Base-by-base conservation (phyloP, 1,284 basidiomycete genomes). In the Trametes hirsuta region DNA sequence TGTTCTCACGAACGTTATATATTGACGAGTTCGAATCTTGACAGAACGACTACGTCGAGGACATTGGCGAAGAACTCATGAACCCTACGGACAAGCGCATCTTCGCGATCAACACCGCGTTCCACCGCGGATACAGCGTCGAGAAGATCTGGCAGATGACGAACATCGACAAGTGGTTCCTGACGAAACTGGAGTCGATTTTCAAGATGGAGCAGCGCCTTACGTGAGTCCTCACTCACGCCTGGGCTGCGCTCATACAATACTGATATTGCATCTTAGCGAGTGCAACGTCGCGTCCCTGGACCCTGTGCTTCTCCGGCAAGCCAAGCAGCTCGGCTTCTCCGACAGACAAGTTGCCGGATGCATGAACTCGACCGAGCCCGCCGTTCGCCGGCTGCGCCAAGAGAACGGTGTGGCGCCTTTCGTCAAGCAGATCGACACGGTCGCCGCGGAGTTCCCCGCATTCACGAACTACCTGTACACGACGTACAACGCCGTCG, bases 381-480 rank as follows among this genome's bases (percentile, higher is more conserved):
- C 97, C 34, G 94, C 94, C 46, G 87, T 97, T 30, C 92, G 95
- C 55, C 85, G 86, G 51, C 80, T 95, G 53, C 91, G 97, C 61
- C 88, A 94, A 73, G 96, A 98, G 76, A 79, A 80, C 59, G 86
- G 84, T 49, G 91, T 98, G 70, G 83, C 83, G 51, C 96, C 96
- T 0, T 97, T 95, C 74, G 93, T 98, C 76, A 99, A 98, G 82
- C 97, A 98, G 76, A 99, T 98, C 72, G 97, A 99, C 74, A 98
- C 97, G 1, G 95, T 98, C 61, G 97, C 97, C 6, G 97, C 97
- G 50, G 97, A 99, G 73, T 99, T 98, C 86, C 97, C 97, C 0
- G 95, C 96, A 0, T 95, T 91, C 81, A 98, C 97, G 63, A 99
- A 99, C 81, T 98, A 99, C 77, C 87, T 99, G 51, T 98, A 98